Evolutionary conservation across 202 grass and related monocot species (phyloP).

Genomic region (Carex sylvatica): DNA sequence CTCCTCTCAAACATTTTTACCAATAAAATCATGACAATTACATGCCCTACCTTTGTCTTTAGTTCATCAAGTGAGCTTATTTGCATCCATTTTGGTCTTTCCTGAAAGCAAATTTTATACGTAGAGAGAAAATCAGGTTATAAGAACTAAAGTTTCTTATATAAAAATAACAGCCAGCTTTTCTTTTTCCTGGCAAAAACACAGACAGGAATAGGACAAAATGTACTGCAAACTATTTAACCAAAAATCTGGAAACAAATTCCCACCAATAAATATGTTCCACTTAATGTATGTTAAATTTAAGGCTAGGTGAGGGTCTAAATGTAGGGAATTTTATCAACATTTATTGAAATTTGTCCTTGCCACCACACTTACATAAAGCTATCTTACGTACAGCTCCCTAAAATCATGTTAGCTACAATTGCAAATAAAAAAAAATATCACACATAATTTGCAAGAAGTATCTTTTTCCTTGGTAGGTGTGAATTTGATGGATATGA

Average conservation of each 20-base stretch:
- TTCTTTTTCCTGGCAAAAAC: not conserved
- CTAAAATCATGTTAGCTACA: not conserved
- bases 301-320: not conserved
- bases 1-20: constrained; percentile 99
- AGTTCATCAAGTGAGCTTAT: constrained; percentile 89
- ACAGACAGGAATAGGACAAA: not conserved
- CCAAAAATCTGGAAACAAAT: not conserved
- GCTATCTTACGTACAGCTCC: not conserved
- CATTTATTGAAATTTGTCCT: not conserved
- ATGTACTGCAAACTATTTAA: not conserved
- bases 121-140: not conserved
- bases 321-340: not conserved
- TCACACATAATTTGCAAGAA: not conserved
- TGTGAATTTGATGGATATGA: not conserved
- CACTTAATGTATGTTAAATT: not conserved
- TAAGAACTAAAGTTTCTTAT: not conserved
- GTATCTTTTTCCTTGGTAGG: not conserved
- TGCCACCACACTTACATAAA: not conserved
- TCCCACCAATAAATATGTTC: not conserved
- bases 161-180: not conserved
- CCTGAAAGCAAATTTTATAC: constrained; percentile 31
- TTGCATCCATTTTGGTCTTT: constrained; percentile 93
- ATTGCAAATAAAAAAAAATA: not conserved
- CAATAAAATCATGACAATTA: constrained; percentile 98
- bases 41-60: constrained; percentile 93